Percentiles rank a stretch among this genome's conserved stretches.
phyloP scores from a whole-genome alignment of 192 early-diverging fungal species.

The Kickxella alabastrina region DNA sequence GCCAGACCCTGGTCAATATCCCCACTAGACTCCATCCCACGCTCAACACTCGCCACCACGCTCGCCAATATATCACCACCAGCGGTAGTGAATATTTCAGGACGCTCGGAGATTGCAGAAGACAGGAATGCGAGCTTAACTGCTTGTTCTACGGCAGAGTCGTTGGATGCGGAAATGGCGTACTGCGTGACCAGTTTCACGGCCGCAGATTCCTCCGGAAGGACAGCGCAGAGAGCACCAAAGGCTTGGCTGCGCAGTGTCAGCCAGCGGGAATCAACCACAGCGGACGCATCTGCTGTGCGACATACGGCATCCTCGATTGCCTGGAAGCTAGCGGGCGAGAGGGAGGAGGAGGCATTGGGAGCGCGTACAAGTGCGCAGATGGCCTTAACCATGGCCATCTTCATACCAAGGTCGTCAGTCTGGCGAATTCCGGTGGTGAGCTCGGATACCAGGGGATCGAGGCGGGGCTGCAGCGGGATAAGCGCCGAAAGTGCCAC shows the following conservation, averaged over 20 bases:
- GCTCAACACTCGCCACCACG: constrained; percentile 57
- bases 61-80: constrained; percentile 59
- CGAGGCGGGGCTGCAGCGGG: constrained; percentile 35
- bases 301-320: constrained; percentile 26
- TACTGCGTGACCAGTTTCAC: constrained; percentile 19
- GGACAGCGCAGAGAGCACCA: constrained; percentile 33
- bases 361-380: constrained; percentile 30
- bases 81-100: constrained; percentile 51
- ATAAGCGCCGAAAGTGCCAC: constrained; percentile 63
- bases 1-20: constrained; percentile 29
- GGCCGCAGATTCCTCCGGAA: constrained; percentile 18
- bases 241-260: constrained; percentile 22
- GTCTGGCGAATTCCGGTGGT: constrained; percentile 22
- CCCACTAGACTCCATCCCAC: constrained; percentile 52
- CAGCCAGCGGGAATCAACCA: constrained; percentile 23
- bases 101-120: constrained; percentile 62
- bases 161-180: constrained; percentile 6
- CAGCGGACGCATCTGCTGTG: background rate
- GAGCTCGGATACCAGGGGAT: constrained; percentile 45
- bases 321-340: constrained; percentile 28
- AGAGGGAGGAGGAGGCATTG: constrained; percentile 15
- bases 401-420: constrained; percentile 22
- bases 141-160: constrained; percentile 44
- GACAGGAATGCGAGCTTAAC: constrained; percentile 73
- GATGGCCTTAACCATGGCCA: constrained; percentile 34